These are phyloP conservation scores for Fraxinus sp. DNA, from an alignment of 305 asterid genomes.

Conservation along the genomic window DNA sequence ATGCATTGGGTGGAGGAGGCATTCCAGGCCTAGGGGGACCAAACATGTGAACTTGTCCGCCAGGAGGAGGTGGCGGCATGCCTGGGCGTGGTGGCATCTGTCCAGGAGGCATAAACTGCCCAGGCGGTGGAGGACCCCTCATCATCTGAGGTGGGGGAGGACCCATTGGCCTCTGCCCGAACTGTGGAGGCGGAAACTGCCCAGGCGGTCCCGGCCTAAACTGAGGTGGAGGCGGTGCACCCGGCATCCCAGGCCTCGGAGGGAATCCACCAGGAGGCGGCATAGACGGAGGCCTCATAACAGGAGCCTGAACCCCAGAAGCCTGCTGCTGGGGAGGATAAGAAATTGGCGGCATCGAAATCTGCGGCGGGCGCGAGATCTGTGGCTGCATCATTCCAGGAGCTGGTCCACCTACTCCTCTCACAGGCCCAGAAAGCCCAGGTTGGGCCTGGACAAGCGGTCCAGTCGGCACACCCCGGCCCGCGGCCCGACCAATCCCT, in stretches of 20 bases:
- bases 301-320: conserved; percentile 27
- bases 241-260: conserved; percentile 56
- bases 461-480: conserved; percentile 73
- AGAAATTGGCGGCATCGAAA: conserved; percentile 38
- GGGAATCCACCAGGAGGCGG: conserved; percentile 41
- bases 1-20: conserved; percentile 16
- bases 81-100: conserved; percentile 74
- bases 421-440: conserved; percentile 76
- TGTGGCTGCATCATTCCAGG: conserved; percentile 99
- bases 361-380: conserved; percentile 60
- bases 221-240: conserved; percentile 19
- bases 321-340: conserved; percentile 56
- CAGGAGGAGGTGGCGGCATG: conserved; percentile 69
- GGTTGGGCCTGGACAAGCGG: conserved; percentile 79
- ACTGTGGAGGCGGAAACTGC: conserved; percentile 65
- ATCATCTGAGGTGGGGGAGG: conserved; percentile 61
- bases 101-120: conserved; percentile 38
- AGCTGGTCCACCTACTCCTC: conserved; percentile 94
- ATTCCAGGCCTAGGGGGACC: conserved; percentile 17
- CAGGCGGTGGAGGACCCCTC: conserved; percentile 86
- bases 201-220: conserved; percentile 23
- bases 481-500: conserved; percentile 88
- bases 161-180: conserved; percentile 28
- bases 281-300: conserved; percentile 52
- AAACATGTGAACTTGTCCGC: conserved; percentile 61